Evolutionary conservation across 208 protist genomes (phyloP).

Genomic region (Crithidia fasciculata): DNA sequence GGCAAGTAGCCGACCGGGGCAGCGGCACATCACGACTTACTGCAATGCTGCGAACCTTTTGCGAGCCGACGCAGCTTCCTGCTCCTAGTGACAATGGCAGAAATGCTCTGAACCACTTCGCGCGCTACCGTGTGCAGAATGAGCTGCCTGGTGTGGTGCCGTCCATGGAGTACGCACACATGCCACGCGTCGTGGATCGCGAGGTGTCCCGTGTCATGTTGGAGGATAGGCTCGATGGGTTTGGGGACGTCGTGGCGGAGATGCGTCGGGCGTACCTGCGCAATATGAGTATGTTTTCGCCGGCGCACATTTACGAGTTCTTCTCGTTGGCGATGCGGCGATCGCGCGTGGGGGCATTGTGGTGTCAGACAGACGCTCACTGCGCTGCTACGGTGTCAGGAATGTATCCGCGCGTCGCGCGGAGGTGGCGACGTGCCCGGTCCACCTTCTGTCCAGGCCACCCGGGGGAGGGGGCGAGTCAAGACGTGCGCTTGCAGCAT

Average conservation of each 20-base stretch:
- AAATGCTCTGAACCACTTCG: conserved; percentile 22
- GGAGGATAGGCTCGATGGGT: conserved; percentile 22
- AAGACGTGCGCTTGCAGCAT: conserved; percentile 20
- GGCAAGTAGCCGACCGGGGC: background rate
- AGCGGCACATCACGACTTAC: too few species aligned
- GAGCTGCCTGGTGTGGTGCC: conserved; percentile 26
- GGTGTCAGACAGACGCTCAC: conserved; percentile 9
- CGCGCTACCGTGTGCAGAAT: conserved; percentile 19
- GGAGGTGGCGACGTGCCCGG: conserved; percentile 5
- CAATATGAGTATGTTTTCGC: conserved; percentile 27
- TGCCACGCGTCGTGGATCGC: conserved; percentile 31
- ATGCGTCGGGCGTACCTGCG: conserved; percentile 22
- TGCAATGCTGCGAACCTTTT: background rate
- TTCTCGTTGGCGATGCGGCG: conserved; percentile 38
- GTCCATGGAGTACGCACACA: conserved; percentile 37
- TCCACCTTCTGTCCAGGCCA: conserved; percentile 3
- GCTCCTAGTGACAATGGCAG: background rate
- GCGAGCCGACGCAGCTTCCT: background rate
- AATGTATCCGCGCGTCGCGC: conserved; percentile 5
- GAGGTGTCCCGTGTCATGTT: conserved; percentile 15
- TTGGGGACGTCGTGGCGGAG: conserved; percentile 11
- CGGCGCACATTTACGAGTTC: conserved; percentile 28
- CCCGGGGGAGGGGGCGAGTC: conserved; percentile 11
- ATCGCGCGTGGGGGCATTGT: conserved; percentile 9
- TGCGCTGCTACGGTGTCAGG: conserved; percentile 1